A percentile compares a stretch with the other conserved stretches of the same genome.
phyloP scores from a whole-genome alignment of 345 rosid species.

The Microcos paniculata region DNA sequence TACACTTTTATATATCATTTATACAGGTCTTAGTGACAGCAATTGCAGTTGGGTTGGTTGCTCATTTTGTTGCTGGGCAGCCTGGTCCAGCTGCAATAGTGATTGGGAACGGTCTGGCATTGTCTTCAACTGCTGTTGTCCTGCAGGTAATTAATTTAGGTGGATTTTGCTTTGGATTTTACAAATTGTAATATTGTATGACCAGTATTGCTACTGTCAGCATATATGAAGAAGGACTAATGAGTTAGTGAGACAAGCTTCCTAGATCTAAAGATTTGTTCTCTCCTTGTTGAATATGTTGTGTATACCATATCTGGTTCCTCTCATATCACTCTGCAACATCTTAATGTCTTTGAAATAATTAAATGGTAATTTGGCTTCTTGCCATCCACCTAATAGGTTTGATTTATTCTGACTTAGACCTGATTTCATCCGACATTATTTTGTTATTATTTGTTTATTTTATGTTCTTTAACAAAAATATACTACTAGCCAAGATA shows the following conservation, averaged over 20 bases:
- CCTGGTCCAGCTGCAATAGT: constrained; percentile 96
- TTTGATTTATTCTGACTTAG: background rate
- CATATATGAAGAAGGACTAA: background rate
- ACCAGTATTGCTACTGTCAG: no score
- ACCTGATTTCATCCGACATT: constrained; percentile 1
- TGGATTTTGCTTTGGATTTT: constrained; percentile 18
- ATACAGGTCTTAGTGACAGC: constrained; percentile 94
- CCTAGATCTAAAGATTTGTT: constrained; percentile 19
- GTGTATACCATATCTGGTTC: background rate
- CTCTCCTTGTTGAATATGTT: background rate
- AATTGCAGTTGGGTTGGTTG: constrained; percentile 72
- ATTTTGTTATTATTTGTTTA: background rate
- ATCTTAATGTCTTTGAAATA: constrained; percentile 3
- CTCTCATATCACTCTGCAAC: background rate
- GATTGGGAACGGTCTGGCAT: constrained; percentile 94
- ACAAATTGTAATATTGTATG: background rate
- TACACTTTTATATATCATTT: constrained; percentile 19
- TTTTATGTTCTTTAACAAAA: background rate
- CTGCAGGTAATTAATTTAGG: constrained; percentile 61
- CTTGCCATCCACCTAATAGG: constrained; percentile 1
- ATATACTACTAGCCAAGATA: constrained; percentile 4
- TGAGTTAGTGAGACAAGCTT: constrained; percentile 7
- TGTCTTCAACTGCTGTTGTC: constrained; percentile 98
- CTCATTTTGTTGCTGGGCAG: constrained; percentile 76
- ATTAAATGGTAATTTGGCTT: background rate